Conservation (phyloP, 805 yeast species). For the Candida sphagnicola region DNA sequence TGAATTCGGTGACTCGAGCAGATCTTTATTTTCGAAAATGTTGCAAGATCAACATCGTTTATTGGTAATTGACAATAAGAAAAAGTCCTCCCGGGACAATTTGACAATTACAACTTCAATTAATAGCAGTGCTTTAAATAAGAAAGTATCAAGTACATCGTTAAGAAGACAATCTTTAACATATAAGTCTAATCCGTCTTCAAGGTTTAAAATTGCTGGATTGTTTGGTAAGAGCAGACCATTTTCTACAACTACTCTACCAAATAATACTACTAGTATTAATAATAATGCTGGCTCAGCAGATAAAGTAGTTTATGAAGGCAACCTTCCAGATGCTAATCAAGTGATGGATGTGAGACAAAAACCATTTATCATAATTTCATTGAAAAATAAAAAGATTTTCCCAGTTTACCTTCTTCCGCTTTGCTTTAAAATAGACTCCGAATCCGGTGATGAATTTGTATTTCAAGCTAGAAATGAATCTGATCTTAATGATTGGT, state of each 20-base stretch:
- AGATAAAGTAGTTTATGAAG: slow-evolving; percentile 46
- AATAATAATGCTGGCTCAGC: slow-evolving; percentile 16
- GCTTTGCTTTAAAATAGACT: slow-evolving; percentile 46
- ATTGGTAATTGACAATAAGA: slow-evolving; percentile 27
- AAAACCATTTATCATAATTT: slow-evolving; percentile 49
- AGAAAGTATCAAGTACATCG: slow-evolving; percentile 26
- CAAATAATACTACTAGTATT: too few relatives aligned
- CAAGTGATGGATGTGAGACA: slow-evolving; percentile 35
- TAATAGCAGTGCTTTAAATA: slow-evolving; percentile 15
- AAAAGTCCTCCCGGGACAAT: slow-evolving; percentile 14
- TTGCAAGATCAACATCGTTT: slow-evolving; percentile 31
- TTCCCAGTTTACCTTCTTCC: slow-evolving; percentile 53
- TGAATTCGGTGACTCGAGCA: slow-evolving; percentile 23
- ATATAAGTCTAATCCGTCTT: slow-evolving; percentile 34
- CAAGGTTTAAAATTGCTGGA: slow-evolving; percentile 54
- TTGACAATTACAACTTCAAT: slow-evolving; percentile 5
- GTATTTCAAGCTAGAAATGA: slow-evolving; percentile 65
- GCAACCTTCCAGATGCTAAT: slow-evolving; percentile 57
- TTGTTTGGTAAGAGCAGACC: slow-evolving; percentile 55
- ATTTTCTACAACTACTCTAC: slow-evolving; percentile 38
- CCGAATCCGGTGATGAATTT: slow-evolving; percentile 43
- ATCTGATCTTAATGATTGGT: slow-evolving; percentile 72
- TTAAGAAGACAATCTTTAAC: slow-evolving; percentile 36
- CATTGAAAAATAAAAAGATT: slow-evolving; percentile 42
- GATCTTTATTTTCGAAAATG: slow-evolving; percentile 25